phyloP scores from a whole-genome alignment of 2,329 filamentous ascomycete genomes.

The Claviceps sorghi region DNA sequence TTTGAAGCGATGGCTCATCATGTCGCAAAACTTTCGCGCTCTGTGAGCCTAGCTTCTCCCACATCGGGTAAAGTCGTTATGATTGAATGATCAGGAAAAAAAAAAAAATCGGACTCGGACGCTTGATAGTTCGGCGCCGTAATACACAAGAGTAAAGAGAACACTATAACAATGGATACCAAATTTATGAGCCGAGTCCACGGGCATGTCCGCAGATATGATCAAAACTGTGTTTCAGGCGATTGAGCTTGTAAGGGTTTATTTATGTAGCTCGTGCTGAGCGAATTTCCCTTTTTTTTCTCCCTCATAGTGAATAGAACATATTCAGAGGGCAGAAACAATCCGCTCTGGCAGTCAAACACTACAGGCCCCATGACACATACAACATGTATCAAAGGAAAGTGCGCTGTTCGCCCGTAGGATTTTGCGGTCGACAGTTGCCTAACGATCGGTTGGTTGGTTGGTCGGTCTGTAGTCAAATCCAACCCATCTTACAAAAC shows the following conservation, averaged over 20 bases:
- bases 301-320: not conserved
- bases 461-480: not conserved
- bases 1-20: slow-evolving; percentile 47
- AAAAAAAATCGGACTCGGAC: too few species aligned
- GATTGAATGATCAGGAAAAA: slow-evolving; percentile 3
- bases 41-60: slow-evolving; percentile 19
- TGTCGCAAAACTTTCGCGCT: slow-evolving; percentile 57
- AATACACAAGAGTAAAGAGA: not conserved
- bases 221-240: not conserved
- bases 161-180: not conserved
- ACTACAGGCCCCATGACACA: not conserved
- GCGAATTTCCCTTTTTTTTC: not conserved
- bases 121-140: not conserved
- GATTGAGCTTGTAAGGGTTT: not conserved
- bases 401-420: not conserved
- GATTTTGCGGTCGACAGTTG: not conserved
- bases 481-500: too few species aligned
- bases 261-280: not conserved
- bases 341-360: not conserved
- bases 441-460: too few species aligned
- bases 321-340: not conserved
- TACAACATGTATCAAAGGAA: not conserved
- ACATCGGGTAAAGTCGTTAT: not conserved
- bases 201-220: not conserved
- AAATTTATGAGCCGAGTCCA: not conserved